Conservation (phyloP, 495 filamentous ascomycete genomes). For the Hypoxylon subgilvum region DNA sequence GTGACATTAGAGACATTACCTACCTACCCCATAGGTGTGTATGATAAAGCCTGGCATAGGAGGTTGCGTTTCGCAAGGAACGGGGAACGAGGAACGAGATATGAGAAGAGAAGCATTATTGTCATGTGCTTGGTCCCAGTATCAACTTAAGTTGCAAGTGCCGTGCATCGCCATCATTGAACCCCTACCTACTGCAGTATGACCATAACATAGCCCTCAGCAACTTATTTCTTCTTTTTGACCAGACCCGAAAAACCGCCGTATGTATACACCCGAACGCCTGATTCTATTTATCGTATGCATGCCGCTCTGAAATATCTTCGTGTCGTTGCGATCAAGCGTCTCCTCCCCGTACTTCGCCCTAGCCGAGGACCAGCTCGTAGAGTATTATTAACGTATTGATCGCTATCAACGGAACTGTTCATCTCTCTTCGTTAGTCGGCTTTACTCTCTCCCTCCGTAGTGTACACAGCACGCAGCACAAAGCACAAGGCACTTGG, state of each 20-base stretch:
- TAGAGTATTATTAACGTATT: slow-evolving; percentile 91
- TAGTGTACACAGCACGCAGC: too few species aligned
- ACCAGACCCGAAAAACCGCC: slow-evolving; percentile 1
- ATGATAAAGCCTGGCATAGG: slow-evolving; percentile 15
- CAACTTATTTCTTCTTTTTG: slow-evolving; percentile 10
- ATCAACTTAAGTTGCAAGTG: too few species aligned
- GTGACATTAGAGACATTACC: slow-evolving; percentile 14
- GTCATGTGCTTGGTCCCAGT: background rate
- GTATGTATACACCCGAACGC: slow-evolving; percentile 27
- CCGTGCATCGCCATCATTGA: too few species aligned
- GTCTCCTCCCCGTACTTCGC: background rate
- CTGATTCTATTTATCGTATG: slow-evolving; percentile 18
- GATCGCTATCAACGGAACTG: slow-evolving; percentile 92
- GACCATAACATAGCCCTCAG: too few species aligned
- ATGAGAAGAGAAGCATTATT: slow-evolving; percentile 8
- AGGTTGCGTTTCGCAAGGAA: slow-evolving; percentile 1
- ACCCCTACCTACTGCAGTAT: too few species aligned
- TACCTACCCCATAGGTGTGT: slow-evolving; percentile 2
- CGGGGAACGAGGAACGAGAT: background rate
- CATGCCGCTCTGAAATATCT: slow-evolving; percentile 17
- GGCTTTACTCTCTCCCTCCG: background rate
- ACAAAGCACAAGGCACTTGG: too few species aligned
- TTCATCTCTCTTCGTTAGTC: slow-evolving; percentile 8
- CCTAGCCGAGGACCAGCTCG: slow-evolving; percentile 80
- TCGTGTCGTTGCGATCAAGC: background rate